phyloP scores from a whole-genome alignment of 78 protist species.

The Pigoraptor vietnamica region DNA sequence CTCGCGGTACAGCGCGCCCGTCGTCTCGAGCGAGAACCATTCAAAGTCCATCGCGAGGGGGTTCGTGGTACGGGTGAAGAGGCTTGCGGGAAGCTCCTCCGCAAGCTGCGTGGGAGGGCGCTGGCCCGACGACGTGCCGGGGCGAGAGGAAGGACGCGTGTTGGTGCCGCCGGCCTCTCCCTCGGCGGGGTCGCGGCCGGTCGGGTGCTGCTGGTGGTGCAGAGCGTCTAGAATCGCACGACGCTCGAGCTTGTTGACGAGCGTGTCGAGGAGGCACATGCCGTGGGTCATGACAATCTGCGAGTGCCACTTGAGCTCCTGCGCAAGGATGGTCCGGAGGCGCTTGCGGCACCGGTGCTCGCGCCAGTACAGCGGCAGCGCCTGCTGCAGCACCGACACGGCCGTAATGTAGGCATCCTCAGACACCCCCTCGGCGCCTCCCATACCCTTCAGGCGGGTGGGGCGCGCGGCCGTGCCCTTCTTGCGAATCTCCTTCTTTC shows the following conservation, averaged over 20 bases:
- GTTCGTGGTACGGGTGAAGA: not conserved
- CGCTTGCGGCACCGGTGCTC: not conserved
- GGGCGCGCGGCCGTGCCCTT: not conserved
- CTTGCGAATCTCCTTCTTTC: not conserved
- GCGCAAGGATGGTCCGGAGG: not conserved
- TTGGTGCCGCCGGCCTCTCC: not conserved
- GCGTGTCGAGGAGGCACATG: not conserved
- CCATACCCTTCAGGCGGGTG: not conserved
- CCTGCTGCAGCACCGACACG: not conserved
- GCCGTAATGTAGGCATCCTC: not conserved
- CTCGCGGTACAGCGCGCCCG: not conserved
- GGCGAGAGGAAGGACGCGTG: not conserved
- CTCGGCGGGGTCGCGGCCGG: not conserved
- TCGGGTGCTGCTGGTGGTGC: not conserved
- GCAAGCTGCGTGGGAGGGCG: not conserved
- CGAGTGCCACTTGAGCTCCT: not conserved
- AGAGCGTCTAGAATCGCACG: not conserved
- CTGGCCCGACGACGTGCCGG: not conserved
- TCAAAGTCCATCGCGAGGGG: not conserved
- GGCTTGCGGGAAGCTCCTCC: not conserved
- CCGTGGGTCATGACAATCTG: not conserved
- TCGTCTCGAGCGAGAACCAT: not conserved
- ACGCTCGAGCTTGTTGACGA: not conserved
- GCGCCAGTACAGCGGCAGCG: not conserved
- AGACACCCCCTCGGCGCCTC: not conserved